Percentiles rank a stretch among this genome's conserved stretches.
These are phyloP conservation scores for Melocanna baccifera DNA, from an alignment of 176 grass and related monocot genomes.

Conservation along the genomic window DNA sequence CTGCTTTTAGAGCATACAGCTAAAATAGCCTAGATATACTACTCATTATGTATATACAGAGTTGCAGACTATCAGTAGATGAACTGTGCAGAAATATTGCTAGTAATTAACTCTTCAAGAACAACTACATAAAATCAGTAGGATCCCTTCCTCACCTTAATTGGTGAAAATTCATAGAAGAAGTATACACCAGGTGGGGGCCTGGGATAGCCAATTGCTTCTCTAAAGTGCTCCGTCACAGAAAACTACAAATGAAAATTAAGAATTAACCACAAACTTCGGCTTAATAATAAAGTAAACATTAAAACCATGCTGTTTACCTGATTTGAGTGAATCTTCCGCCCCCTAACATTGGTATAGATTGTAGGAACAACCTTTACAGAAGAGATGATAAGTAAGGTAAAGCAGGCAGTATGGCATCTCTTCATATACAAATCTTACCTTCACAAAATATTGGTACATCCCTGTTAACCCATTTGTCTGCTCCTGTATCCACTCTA, in stretches of 20 bases:
- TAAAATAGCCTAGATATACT: background rate
- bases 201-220: constrained; percentile 86
- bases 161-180: constrained; percentile 97
- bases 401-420: background rate
- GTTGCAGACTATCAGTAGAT: background rate
- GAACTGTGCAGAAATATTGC: background rate
- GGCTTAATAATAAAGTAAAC: constrained; percentile 29
- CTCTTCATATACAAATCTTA: constrained; percentile 33
- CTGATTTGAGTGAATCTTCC: constrained; percentile 97
- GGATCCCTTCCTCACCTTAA: constrained; percentile 60
- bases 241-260: constrained; percentile 76
- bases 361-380: constrained; percentile 98
- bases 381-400: constrained; percentile 7
- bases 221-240: constrained; percentile 96
- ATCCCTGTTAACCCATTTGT: constrained; percentile 69
- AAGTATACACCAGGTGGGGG: constrained; percentile 86
- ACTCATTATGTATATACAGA: background rate
- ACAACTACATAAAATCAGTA: background rate
- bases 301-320: constrained; percentile 32
- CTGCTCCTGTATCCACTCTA: constrained; percentile 75
- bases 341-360: constrained; percentile 90
- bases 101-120: background rate
- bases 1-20: constrained; percentile 14
- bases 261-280: constrained; percentile 34
- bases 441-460: constrained; percentile 99